Percentiles rank a stretch among this genome's conserved stretches.
Evolutionary conservation across 1,284 basidiomycete genomes (phyloP).

Genomic region (Schizophyllum commune): DNA sequence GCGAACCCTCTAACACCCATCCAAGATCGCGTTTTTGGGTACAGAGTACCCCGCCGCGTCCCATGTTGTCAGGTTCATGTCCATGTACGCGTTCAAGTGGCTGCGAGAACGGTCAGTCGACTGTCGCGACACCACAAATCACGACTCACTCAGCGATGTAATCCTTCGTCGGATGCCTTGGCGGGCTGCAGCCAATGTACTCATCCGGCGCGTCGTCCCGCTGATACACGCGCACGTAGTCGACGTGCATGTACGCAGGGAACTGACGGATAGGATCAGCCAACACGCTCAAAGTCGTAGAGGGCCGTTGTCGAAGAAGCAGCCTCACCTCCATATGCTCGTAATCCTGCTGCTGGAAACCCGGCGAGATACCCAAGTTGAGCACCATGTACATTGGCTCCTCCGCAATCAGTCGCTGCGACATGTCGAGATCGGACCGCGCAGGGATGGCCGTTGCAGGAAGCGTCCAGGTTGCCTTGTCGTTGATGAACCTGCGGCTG

Average conservation of each 20-base stretch:
- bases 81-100: constrained; percentile 43
- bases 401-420: constrained; percentile 51
- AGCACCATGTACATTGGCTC: constrained; percentile 49
- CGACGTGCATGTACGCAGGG: constrained; percentile 37
- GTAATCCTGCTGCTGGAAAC: constrained; percentile 48
- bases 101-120: constrained; percentile 28
- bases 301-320: constrained; percentile 35
- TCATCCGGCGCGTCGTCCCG: constrained; percentile 32
- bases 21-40: constrained; percentile 39
- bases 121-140: background rate
- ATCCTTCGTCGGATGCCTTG: constrained; percentile 33
- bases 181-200: constrained; percentile 36
- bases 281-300: no score
- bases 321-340: constrained; percentile 25
- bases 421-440: constrained; percentile 38
- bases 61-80: constrained; percentile 58
- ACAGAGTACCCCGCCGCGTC: constrained; percentile 41
- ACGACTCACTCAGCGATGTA: constrained; percentile 32
- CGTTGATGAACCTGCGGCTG: constrained; percentile 52
- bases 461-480: constrained; percentile 48
- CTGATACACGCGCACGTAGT: constrained; percentile 59
- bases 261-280: background rate
- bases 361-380: constrained; percentile 50
- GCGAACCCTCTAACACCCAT: constrained; percentile 23
- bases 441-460: constrained; percentile 41